Evolutionary conservation across 2,329 filamentous ascomycete species (phyloP).

Genomic region (Fusarium pseudoanthophilum): DNA sequence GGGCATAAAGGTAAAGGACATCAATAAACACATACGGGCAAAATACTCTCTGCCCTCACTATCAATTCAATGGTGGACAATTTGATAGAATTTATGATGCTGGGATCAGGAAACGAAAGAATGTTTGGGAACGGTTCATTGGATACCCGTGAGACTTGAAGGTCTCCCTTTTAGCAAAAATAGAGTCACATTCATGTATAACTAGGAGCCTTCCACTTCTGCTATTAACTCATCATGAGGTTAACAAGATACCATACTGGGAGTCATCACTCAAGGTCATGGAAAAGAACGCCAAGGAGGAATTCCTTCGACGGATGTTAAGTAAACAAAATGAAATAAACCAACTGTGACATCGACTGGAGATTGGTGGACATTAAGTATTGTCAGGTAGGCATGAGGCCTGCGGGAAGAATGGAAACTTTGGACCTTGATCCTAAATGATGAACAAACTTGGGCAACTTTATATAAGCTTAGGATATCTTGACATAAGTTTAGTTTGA

Average conservation of each 20-base stretch:
- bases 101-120: neutral
- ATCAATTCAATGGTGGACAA: neutral
- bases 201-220: neutral
- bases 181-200: neutral
- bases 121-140: neutral
- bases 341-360: neutral
- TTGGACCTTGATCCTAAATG: neutral
- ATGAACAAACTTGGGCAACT: neutral
- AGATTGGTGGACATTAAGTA: neutral
- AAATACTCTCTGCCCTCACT: no score
- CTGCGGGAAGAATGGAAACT: neutral
- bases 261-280: neutral
- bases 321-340: neutral
- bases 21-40: no score
- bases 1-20: no score
- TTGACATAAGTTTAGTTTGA: neutral
- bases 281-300: neutral
- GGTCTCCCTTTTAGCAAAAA: neutral
- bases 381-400: neutral
- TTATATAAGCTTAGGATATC: neutral
- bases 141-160: slow-evolving; percentile 14
- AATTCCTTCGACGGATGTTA: neutral
- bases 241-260: neutral
- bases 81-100: neutral
- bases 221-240: neutral